These are phyloP conservation scores for Halteria grandinella DNA, from an alignment of 73 alveolate genomes.

Conservation along the genomic window DNA sequence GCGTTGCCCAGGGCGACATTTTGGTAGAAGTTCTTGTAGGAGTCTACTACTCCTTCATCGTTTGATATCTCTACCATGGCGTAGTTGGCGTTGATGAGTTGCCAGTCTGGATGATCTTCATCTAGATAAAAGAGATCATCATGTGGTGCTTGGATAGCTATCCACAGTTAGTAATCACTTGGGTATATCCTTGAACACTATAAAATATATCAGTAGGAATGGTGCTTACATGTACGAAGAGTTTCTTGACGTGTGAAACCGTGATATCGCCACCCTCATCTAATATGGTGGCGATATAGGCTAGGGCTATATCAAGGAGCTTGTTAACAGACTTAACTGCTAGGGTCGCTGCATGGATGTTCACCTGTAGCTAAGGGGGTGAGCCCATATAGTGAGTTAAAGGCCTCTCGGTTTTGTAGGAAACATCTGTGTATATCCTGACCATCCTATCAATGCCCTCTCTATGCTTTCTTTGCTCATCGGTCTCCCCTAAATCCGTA, in stretches of 20 bases:
- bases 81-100: not conserved
- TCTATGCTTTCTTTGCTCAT: slow-evolving; percentile 12
- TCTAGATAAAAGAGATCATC: slow-evolving; percentile 29
- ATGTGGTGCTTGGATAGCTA: slow-evolving; percentile 12
- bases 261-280: not conserved
- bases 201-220: no score
- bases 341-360: slow-evolving; percentile 1
- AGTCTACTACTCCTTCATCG: slow-evolving; percentile 3
- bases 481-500: slow-evolving; percentile 12
- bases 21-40: slow-evolving; percentile 34
- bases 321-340: slow-evolving; percentile 29
- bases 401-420: no score
- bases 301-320: slow-evolving; percentile 13
- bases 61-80: not conserved
- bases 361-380: no score
- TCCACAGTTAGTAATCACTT: slow-evolving; percentile 21
- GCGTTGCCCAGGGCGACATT: slow-evolving; percentile 44
- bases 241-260: not conserved
- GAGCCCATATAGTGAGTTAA: no score
- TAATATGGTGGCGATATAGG: not conserved
- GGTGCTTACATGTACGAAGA: slow-evolving; percentile 33
- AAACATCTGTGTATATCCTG: slow-evolving; percentile 17
- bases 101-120: slow-evolving; percentile 29
- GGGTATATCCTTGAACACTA: slow-evolving; percentile 33
- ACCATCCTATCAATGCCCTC: slow-evolving; percentile 36